phyloP scores from a whole-genome alignment of 2,329 filamentous ascomycete genomes.

The Cryphonectria nitschkei region DNA sequence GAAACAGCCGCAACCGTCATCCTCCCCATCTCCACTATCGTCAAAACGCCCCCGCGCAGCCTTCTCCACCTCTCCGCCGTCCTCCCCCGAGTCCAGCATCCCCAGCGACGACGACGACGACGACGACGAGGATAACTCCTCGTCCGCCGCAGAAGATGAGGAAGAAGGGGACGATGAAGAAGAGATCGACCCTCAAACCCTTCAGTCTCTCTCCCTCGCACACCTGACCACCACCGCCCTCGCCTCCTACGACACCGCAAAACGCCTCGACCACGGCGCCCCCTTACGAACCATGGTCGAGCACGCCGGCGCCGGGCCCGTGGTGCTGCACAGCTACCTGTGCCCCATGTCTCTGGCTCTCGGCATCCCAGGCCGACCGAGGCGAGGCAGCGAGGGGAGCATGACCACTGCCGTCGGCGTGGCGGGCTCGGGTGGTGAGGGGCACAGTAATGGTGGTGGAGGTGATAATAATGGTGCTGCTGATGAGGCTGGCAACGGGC shows the following conservation, averaged over 20 bases:
- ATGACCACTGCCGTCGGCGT: constrained; percentile 11
- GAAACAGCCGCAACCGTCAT: constrained; percentile 41
- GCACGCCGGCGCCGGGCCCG: constrained; percentile 48
- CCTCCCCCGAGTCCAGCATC: constrained; percentile 6
- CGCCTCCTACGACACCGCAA: constrained; percentile 55
- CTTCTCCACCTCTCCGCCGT: constrained; percentile 25
- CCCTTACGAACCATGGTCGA: constrained; percentile 64
- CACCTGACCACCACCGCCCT: constrained; percentile 57
- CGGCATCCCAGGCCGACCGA: constrained; percentile 12
- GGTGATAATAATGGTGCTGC: constrained; percentile 24
- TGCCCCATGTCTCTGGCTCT: constrained; percentile 28
- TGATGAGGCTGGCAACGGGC: constrained; percentile 18
- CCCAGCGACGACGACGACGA: neutral
- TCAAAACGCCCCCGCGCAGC: constrained; percentile 8
- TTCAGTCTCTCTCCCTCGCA: constrained; percentile 50
- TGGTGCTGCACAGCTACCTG: constrained; percentile 39
- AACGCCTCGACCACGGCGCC: constrained; percentile 55
- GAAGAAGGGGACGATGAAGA: neutral
- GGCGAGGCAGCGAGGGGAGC: constrained; percentile 12
- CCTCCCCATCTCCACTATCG: constrained; percentile 9
- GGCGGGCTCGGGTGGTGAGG: neutral
- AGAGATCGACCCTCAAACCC: constrained; percentile 26
- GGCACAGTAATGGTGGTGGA: neutral
- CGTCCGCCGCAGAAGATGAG: constrained; percentile 1
- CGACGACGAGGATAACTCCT: constrained; percentile 14